Evolutionary conservation across 306 rosid species (phyloP).

Genomic region (Vigna nakashimae): DNA sequence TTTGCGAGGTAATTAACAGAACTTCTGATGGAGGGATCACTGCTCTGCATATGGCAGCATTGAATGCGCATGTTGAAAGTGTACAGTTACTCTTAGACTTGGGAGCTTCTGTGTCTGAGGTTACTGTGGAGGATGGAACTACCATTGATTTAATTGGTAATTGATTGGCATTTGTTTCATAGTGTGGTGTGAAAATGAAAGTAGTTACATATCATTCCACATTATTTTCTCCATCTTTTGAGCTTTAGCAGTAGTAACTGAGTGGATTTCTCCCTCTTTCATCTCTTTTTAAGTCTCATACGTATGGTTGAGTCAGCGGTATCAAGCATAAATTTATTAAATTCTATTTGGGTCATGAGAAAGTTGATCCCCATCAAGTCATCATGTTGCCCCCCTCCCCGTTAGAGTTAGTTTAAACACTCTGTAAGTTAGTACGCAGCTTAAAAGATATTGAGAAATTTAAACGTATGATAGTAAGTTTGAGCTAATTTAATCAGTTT

Average conservation of each 20-base stretch:
- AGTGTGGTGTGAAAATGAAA: not conserved
- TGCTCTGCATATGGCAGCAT: slow-evolving; percentile 96
- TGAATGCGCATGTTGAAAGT: slow-evolving; percentile 89
- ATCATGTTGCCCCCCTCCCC: not conserved
- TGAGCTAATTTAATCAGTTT: slow-evolving; percentile 25
- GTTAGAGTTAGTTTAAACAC: slow-evolving; percentile 4
- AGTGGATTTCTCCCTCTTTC: slow-evolving; percentile 6
- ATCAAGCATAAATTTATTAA: not conserved
- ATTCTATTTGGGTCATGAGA: slow-evolving; percentile 10
- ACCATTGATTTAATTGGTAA: slow-evolving; percentile 91
- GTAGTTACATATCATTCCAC: slow-evolving; percentile 13
- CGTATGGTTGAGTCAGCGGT: not conserved
- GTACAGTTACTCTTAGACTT: slow-evolving; percentile 86
- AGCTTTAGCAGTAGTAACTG: not conserved
- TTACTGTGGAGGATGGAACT: slow-evolving; percentile 89
- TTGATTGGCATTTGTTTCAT: slow-evolving; percentile 28
- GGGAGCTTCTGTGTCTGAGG: slow-evolving; percentile 85
- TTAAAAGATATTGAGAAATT: slow-evolving; percentile 6
- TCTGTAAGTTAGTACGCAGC: not conserved
- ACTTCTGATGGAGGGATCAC: slow-evolving; percentile 97
- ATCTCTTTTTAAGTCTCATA: not conserved
- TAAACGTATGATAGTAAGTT: not conserved
- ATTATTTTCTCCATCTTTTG: not conserved
- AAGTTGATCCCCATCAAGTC: slow-evolving; percentile 11
- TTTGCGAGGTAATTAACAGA: slow-evolving; percentile 68